Conservation (phyloP, 352 stramenopile species). For the Elongisporangium prolatum region DNA sequence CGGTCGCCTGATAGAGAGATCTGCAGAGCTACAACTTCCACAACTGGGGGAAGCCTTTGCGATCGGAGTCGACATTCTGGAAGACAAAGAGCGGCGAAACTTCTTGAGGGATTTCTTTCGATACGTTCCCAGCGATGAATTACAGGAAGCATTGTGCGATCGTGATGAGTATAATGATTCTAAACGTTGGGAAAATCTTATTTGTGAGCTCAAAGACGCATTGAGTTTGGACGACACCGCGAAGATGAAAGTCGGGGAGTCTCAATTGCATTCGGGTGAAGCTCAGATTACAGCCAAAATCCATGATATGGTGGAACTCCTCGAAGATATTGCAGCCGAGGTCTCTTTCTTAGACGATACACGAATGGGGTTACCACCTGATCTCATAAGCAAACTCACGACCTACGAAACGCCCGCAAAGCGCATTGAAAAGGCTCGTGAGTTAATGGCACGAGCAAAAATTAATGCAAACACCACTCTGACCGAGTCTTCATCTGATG, state of each 20-base stretch:
- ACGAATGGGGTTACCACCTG: conserved; percentile 12
- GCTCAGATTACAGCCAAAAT: conserved; percentile 41
- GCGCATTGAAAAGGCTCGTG: conserved; percentile 34
- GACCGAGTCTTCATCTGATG: background rate
- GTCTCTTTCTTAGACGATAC: conserved; percentile 32
- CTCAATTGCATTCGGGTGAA: conserved; percentile 51
- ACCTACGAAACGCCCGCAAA: conserved; percentile 39
- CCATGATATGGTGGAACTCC: conserved; percentile 47
- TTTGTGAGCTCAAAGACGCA: conserved; percentile 45
- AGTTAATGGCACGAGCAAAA: conserved; percentile 25
- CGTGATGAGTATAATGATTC: conserved; percentile 56
- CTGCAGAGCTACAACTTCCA: conserved; percentile 27
- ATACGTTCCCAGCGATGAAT: conserved; percentile 35
- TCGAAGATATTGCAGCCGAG: conserved; percentile 52
- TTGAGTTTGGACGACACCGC: conserved; percentile 12
- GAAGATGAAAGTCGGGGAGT: conserved; percentile 3
- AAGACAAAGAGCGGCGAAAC: conserved; percentile 25
- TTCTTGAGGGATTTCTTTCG: conserved; percentile 67
- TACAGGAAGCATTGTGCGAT: conserved; percentile 43
- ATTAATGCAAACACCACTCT: background rate
- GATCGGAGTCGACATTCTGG: conserved; percentile 34
- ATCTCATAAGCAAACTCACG: conserved; percentile 21
- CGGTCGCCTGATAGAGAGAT: conserved; percentile 30
- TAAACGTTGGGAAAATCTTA: conserved; percentile 41
- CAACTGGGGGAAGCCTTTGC: conserved; percentile 36